Conservation (phyloP, 176 grass and related monocot species). For the Panicum miliaceum region DNA sequence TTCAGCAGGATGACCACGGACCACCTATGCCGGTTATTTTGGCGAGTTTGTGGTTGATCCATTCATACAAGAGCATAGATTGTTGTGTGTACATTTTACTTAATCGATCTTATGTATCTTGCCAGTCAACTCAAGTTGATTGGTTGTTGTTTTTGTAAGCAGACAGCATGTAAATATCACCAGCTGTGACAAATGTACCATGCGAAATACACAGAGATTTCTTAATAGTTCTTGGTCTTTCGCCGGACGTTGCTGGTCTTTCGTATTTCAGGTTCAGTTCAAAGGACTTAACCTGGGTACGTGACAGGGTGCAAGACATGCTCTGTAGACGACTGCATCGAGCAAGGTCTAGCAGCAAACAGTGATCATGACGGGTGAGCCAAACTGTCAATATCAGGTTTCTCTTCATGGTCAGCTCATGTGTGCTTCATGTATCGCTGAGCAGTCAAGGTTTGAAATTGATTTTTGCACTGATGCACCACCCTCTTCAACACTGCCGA, state of each 20-base stretch:
- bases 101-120: slow-evolving; percentile 9
- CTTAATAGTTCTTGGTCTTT: slow-evolving; percentile 2
- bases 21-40: slow-evolving; percentile 52
- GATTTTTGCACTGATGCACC: slow-evolving; percentile 25
- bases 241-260: background rate
- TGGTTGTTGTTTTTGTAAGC: slow-evolving; percentile 21
- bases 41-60: slow-evolving; percentile 44
- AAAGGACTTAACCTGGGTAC: slow-evolving; percentile 12
- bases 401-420: slow-evolving; percentile 25
- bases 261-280: slow-evolving; percentile 22
- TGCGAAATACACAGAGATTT: background rate
- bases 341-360: slow-evolving; percentile 16
- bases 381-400: slow-evolving; percentile 27
- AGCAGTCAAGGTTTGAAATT: slow-evolving; percentile 51
- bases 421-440: slow-evolving; percentile 29
- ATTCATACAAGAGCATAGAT: slow-evolving; percentile 40
- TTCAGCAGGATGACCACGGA: slow-evolving; percentile 22
- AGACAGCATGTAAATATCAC: slow-evolving; percentile 54
- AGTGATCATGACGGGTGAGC: background rate
- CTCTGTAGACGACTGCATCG: slow-evolving; percentile 30
- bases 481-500: slow-evolving; percentile 31
- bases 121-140: slow-evolving; percentile 45
- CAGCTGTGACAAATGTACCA: slow-evolving; percentile 26
- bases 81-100: slow-evolving; percentile 43
- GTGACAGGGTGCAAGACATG: background rate